A percentile compares a stretch with the other conserved stretches of the same genome.
These are phyloP conservation scores for Neurospora sp. DNA, from an alignment of 495 filamentous ascomycete species.

Conservation along the genomic window DNA sequence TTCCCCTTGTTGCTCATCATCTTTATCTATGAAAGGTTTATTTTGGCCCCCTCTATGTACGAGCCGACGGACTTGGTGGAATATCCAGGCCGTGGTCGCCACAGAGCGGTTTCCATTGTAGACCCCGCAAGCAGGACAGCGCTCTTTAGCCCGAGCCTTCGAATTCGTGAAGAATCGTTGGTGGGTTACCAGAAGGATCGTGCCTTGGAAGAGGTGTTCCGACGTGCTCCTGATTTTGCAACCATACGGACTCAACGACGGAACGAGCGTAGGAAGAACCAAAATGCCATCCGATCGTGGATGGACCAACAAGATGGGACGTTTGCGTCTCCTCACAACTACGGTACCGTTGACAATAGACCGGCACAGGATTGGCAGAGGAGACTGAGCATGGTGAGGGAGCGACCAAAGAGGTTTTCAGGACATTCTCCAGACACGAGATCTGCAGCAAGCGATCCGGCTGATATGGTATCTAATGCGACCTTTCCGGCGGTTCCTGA, in stretches of 20 bases:
- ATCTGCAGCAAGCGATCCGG: constrained; percentile 46
- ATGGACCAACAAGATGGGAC: constrained; percentile 66
- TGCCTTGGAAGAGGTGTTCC: constrained; percentile 87
- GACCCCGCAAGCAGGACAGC: constrained; percentile 37
- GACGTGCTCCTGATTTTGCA: constrained; percentile 37
- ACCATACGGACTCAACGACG: constrained; percentile 39
- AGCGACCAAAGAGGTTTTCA: constrained; percentile 26
- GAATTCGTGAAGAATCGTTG: constrained; percentile 71
- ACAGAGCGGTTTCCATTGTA: constrained; percentile 43
- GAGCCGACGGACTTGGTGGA: constrained; percentile 66
- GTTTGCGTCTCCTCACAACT: constrained; percentile 46
- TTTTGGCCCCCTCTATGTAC: constrained; percentile 58
- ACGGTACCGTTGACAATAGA: constrained; percentile 37
- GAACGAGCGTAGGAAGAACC: constrained; percentile 53
- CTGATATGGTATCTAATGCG: constrained; percentile 37
- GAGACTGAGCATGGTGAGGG: constrained; percentile 32
- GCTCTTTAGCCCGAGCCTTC: constrained; percentile 58
- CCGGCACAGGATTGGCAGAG: constrained; percentile 27
- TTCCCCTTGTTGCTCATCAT: constrained; percentile 77
- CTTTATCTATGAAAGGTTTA: constrained; percentile 72
- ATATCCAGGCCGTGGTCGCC: constrained; percentile 24
- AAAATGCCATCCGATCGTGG: constrained; percentile 72
- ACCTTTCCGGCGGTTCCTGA: constrained; percentile 22
- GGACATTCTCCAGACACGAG: constrained; percentile 37
- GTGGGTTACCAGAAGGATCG: constrained; percentile 79